Percentiles rank a stretch among this genome's conserved stretches.
These are phyloP conservation scores for Hymenoscyphus salicellus DNA, from an alignment of 2,329 filamentous ascomycete species.

Conservation along the genomic window DNA sequence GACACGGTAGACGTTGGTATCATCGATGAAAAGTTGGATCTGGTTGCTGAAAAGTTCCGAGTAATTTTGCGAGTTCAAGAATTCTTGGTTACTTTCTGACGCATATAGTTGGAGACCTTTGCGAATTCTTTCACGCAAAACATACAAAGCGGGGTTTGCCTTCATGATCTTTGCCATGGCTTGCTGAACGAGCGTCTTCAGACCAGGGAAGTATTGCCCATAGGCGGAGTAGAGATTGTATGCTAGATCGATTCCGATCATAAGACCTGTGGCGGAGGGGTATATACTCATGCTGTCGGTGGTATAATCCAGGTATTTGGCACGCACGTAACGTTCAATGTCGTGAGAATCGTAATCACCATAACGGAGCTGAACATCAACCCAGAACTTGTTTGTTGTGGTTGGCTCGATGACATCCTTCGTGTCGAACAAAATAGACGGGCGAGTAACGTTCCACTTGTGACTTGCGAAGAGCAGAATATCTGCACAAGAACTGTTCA, in stretches of 20 bases:
- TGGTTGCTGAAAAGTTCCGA: conserved; percentile 99
- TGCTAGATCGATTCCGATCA: conserved; percentile 95
- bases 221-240: conserved; percentile 99
- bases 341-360: conserved; percentile 99
- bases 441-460: conserved; percentile 97
- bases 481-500: conserved; percentile 99
- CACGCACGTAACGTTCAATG: conserved; percentile 94
- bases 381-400: conserved; percentile 98
- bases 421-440: conserved; percentile 90
- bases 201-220: conserved; percentile 95
- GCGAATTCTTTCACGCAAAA: conserved; percentile 92
- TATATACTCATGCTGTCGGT: conserved; percentile 99
- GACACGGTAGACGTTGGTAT: conserved; percentile 98
- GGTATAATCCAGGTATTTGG: conserved; percentile 98
- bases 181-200: conserved; percentile 93
- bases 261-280: conserved; percentile 90
- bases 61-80: conserved; percentile 98
- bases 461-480: conserved; percentile 95
- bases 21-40: conserved; percentile 97
- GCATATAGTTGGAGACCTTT: conserved; percentile 98
- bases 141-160: conserved; percentile 93
- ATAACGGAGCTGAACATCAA: conserved; percentile 94
- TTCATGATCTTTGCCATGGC: conserved; percentile 99
- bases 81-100: conserved; percentile 98
- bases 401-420: conserved; percentile 93